Conservation (phyloP, 495 filamentous ascomycete genomes). For the Lasiosphaeria miniovina region DNA sequence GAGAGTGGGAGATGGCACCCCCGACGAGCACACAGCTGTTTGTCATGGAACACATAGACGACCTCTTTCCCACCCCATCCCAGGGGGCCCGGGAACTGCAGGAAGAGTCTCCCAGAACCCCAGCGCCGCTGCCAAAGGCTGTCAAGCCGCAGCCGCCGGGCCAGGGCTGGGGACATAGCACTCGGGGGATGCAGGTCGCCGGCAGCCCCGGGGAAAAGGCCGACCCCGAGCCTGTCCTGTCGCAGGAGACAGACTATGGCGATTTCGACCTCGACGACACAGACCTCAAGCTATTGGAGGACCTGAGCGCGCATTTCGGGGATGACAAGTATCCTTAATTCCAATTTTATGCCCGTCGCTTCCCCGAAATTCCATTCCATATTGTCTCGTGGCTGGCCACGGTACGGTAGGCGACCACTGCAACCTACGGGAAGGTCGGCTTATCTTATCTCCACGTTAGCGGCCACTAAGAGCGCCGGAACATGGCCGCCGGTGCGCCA, state of each 20-base stretch:
- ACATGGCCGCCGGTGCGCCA: too few species aligned
- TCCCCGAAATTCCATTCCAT: too few species aligned
- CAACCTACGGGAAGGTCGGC: too few species aligned
- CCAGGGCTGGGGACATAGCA: neutral
- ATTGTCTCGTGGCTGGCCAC: too few species aligned
- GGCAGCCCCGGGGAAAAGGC: neutral
- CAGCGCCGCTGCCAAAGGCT: too few species aligned
- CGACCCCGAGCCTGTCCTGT: conserved; percentile 12
- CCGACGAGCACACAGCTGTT: conserved; percentile 33
- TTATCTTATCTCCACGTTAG: too few species aligned
- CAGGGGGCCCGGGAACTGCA: conserved; percentile 47
- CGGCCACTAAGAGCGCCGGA: too few species aligned
- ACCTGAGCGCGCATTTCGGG: conserved; percentile 8
- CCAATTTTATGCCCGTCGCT: too few species aligned
- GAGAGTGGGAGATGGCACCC: neutral
- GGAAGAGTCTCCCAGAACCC: conserved; percentile 12
- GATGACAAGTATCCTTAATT: too few species aligned
- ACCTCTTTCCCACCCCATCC: conserved; percentile 47
- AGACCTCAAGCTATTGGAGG: conserved; percentile 24
- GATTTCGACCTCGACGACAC: conserved; percentile 22
- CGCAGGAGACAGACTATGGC: conserved; percentile 44
- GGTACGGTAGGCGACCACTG: too few species aligned
- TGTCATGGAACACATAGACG: conserved; percentile 43
- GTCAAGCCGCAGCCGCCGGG: too few species aligned
- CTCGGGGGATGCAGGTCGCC: conserved; percentile 1